phyloP scores from a whole-genome alignment of 2,329 filamentous ascomycete genomes.

The Paramyrothecium sp. region DNA sequence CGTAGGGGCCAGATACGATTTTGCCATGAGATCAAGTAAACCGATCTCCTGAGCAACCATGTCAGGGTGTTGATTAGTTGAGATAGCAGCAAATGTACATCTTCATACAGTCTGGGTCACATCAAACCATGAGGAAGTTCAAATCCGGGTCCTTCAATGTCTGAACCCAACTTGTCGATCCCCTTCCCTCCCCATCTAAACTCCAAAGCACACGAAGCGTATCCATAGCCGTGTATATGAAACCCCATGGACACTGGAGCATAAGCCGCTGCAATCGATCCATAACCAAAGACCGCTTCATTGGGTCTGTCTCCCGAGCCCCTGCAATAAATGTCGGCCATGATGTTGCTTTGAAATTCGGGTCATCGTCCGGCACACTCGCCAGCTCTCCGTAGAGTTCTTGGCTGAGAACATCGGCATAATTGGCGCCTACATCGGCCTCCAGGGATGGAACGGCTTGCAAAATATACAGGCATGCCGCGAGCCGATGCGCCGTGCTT shows the following conservation, averaged over 20 bases:
- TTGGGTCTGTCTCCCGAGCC: slow-evolving; percentile 43
- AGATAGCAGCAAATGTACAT: too few species aligned
- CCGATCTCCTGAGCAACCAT: too few species aligned
- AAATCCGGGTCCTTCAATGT: slow-evolving; percentile 38
- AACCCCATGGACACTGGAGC: slow-evolving; percentile 45
- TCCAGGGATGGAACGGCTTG: slow-evolving; percentile 32
- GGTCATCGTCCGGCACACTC: slow-evolving; percentile 45
- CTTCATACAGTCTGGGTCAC: too few species aligned
- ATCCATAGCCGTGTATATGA: slow-evolving; percentile 44
- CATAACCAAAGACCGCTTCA: slow-evolving; percentile 46
- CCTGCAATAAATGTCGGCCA: slow-evolving; percentile 58
- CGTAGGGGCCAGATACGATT: too few species aligned
- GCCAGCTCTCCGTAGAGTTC: slow-evolving; percentile 47
- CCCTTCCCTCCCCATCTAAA: slow-evolving; percentile 28
- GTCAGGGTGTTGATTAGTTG: too few species aligned
- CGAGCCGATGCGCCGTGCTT: slow-evolving; percentile 41
- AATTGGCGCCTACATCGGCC: slow-evolving; percentile 19
- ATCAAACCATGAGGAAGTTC: slow-evolving; percentile 42
- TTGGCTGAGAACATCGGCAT: slow-evolving; percentile 33
- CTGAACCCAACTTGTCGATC: slow-evolving; percentile 38
- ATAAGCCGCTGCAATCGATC: slow-evolving; percentile 40
- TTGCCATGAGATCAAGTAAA: too few species aligned
- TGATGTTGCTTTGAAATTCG: slow-evolving; percentile 54
- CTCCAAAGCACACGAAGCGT: slow-evolving; percentile 44
- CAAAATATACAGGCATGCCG: slow-evolving; percentile 45